These are phyloP conservation scores for Tolypocladium inflatum DNA, from an alignment of 2,329 filamentous ascomycete species.

Conservation along the genomic window DNA sequence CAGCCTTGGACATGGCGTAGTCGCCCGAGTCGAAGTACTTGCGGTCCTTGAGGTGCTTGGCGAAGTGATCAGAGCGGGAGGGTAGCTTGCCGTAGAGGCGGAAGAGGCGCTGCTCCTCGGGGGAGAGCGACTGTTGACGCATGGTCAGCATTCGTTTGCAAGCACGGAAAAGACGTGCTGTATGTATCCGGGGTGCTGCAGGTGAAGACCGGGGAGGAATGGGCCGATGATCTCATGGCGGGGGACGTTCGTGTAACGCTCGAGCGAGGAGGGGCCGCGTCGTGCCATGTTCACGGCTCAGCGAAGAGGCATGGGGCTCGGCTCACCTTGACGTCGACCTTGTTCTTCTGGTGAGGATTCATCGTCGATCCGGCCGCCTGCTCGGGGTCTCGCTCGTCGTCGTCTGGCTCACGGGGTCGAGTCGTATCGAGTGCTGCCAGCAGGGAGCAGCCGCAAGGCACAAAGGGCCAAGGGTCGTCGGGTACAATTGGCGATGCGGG, in stretches of 20 bases:
- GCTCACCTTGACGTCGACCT: slow-evolving; percentile 90
- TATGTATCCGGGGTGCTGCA: neutral
- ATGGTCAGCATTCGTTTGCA: neutral
- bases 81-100: slow-evolving; percentile 96
- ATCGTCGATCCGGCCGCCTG: slow-evolving; percentile 37
- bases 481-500: neutral
- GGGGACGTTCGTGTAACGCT: neutral
- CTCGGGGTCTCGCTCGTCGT: neutral
- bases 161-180: neutral
- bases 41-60: slow-evolving; percentile 98
- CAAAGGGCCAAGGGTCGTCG: neutral
- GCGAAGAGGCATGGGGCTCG: neutral
- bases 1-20: slow-evolving; percentile 93
- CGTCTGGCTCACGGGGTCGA: neutral
- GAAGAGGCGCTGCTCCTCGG: slow-evolving; percentile 94
- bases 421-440: neutral
- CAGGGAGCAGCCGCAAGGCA: neutral
- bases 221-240: neutral
- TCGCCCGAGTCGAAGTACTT: slow-evolving; percentile 98
- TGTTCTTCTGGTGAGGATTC: slow-evolving; percentile 98
- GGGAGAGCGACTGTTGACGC: slow-evolving; percentile 65
- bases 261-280: neutral
- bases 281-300: neutral
- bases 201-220: neutral
- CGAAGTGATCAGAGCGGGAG: slow-evolving; percentile 89